phyloP scores from a whole-genome alignment of 2,329 filamentous ascomycete genomes.

The Arthrobotrys conoides region DNA sequence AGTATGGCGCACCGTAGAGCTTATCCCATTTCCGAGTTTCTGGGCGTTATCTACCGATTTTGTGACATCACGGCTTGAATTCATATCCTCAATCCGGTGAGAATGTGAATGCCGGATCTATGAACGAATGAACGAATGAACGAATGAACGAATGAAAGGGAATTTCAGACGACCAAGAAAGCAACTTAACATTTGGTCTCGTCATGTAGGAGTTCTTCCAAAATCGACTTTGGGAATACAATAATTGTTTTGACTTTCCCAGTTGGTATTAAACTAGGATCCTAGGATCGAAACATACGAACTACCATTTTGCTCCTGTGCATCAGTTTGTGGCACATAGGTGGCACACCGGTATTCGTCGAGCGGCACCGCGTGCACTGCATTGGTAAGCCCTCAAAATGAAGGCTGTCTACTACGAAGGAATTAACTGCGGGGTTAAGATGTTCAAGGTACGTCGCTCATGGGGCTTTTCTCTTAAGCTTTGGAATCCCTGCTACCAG shows the following conservation, averaged over 20 bases:
- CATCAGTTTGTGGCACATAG: neutral
- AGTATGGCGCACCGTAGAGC: conserved; percentile 20
- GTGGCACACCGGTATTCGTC: neutral
- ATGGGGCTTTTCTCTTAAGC: no score
- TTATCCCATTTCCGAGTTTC: conserved; percentile 12
- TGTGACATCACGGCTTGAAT: conserved; percentile 41
- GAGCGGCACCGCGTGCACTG: neutral
- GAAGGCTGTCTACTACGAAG: no score
- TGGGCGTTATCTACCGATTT: conserved; percentile 39
- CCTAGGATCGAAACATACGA: no score
- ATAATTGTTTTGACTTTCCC: neutral
- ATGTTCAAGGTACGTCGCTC: neutral
- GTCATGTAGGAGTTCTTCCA: no score
- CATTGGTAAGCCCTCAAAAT: no score
- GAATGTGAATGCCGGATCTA: no score
- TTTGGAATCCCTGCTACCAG: no score
- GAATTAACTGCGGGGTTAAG: neutral
- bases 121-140: no score
- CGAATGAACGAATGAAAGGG: no score
- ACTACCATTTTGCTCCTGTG: neutral
- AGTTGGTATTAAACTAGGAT: no score
- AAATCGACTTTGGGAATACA: neutral
- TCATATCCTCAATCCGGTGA: neutral
- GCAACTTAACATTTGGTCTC: no score
- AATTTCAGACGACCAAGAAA: neutral